Evolutionary conservation across 148 eudicot genomes (phyloP), one percentile per base, ranked within the genome.

Genomic region (Polygonum aviculare): DNA sequence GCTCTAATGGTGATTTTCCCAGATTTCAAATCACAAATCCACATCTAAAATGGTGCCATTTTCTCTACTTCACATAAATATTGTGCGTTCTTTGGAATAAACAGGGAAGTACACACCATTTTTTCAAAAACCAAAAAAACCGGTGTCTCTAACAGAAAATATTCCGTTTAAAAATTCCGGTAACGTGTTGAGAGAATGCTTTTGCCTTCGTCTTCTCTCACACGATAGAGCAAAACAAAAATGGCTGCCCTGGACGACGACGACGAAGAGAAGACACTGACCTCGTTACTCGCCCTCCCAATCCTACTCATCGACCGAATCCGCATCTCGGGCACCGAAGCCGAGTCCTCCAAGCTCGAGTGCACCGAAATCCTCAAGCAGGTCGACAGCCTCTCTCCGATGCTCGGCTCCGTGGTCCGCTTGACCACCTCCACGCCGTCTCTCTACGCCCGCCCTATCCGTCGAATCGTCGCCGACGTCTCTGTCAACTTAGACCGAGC

Each of bases 391-490:
- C 86, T 92, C 81, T 86, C 91, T 31, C 86, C 82, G 15, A 88
- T 81, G 77, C 92, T 92, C 77, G 88, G 90, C 14, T 78, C 91
- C 74, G 75, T 80, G 74, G 91, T 83, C 36, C 89, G 92, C 74
- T 77, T 85, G 80, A 2, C 77, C 65, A 8, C 86, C 81, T 19
- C 89, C 11, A 41, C 88, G 19, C 79, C 86, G 45, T 67, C 86
- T 3, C 67, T 92, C 8, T 92, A 90, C 81, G 92, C 88, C 76
- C 94, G 94, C 75, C 97, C 94, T 41, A 52, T 92, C 48, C 92
- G 90, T 69, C 88, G 92, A 4, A 81, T 92, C 54, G 77, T 85
- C 33, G 63, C 82, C 65, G 91, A 92, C 35, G 85, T 87, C 10
- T 52, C 84, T 21, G 82, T 83, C 63, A 82, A 85, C 70, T 90